Evolutionary conservation across 192 early-diverging fungal genomes (phyloP).

Genomic region (Coemansia sp.): DNA sequence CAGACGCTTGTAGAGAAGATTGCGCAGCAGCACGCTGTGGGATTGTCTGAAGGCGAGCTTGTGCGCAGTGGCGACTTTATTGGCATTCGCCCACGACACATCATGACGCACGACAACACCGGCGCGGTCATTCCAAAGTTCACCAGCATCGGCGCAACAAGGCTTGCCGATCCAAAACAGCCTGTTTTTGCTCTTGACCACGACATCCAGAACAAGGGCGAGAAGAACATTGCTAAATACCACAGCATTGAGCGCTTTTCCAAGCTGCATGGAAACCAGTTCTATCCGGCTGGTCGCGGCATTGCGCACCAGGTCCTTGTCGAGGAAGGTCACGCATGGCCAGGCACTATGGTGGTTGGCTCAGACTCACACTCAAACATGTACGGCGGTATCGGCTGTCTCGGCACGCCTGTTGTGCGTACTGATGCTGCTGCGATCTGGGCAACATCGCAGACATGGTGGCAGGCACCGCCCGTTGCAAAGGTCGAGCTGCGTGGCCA

Average conservation of each 20-base stretch:
- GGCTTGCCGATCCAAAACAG: constrained; percentile 76
- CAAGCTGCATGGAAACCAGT: constrained; percentile 74
- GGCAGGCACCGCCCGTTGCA: constrained; percentile 96
- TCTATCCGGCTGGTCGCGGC: constrained; percentile 95
- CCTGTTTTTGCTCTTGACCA: constrained; percentile 97
- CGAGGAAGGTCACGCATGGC: constrained; percentile 97
- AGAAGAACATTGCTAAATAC: constrained; percentile 92
- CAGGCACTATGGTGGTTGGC: constrained; percentile 89
- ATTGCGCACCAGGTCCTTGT: constrained; percentile 98
- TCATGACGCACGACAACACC: constrained; percentile 98
- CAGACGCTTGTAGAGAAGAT: constrained; percentile 97
- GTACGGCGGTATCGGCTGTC: constrained; percentile 95
- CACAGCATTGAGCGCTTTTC: constrained; percentile 83
- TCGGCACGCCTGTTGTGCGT: constrained; percentile 96
- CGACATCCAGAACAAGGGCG: constrained; percentile 95
- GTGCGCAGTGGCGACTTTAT: constrained; percentile 95
- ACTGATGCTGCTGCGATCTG: constrained; percentile 99
- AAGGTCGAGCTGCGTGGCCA: constrained; percentile 82
- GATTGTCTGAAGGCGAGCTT: constrained; percentile 61
- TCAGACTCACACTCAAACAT: constrained; percentile 99
- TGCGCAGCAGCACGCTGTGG: constrained; percentile 87
- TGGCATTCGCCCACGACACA: constrained; percentile 84
- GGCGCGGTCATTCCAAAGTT: constrained; percentile 95
- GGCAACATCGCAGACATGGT: constrained; percentile 98
- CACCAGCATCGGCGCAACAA: constrained; percentile 84